phyloP scores from a whole-genome alignment of 805 yeast species.

The Kluyveromyces dobzhanskii region DNA sequence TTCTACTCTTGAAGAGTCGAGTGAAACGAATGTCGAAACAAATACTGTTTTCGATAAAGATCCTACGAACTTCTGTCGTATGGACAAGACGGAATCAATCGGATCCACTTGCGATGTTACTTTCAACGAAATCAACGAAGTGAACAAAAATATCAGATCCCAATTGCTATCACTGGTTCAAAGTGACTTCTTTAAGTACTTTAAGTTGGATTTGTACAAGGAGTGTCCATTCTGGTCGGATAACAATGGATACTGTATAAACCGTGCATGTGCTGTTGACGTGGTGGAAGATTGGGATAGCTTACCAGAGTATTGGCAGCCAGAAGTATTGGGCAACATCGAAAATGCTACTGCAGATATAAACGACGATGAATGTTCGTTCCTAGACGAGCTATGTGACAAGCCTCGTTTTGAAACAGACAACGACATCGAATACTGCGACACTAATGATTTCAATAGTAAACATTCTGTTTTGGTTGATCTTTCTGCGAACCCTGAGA shows the following conservation, averaged over 20 bases:
- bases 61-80: constrained; percentile 25
- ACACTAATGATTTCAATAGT: constrained; percentile 48
- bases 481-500: constrained; percentile 81
- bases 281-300: constrained; percentile 65
- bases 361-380: constrained; percentile 26
- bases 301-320: constrained; percentile 65
- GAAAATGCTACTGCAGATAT: constrained; percentile 22
- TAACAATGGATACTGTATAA: constrained; percentile 71
- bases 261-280: constrained; percentile 85
- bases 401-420: constrained; percentile 15
- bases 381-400: constrained; percentile 33
- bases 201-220: constrained; percentile 73
- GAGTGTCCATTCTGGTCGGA: constrained; percentile 85
- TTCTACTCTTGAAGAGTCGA: not conserved
- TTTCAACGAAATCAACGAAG: constrained; percentile 40
- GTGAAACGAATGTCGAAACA: not conserved
- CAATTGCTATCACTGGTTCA: constrained; percentile 48
- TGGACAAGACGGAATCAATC: constrained; percentile 25
- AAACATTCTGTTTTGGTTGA: constrained; percentile 78
- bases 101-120: constrained; percentile 34
- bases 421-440: constrained; percentile 57
- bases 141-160: constrained; percentile 47
- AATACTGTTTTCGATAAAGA: constrained; percentile 1
- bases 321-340: constrained; percentile 48
- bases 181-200: constrained; percentile 80